Evolutionary conservation across 2,329 filamentous ascomycete genomes (phyloP).

Genomic region (Calonectria pseudoreteaudii): DNA sequence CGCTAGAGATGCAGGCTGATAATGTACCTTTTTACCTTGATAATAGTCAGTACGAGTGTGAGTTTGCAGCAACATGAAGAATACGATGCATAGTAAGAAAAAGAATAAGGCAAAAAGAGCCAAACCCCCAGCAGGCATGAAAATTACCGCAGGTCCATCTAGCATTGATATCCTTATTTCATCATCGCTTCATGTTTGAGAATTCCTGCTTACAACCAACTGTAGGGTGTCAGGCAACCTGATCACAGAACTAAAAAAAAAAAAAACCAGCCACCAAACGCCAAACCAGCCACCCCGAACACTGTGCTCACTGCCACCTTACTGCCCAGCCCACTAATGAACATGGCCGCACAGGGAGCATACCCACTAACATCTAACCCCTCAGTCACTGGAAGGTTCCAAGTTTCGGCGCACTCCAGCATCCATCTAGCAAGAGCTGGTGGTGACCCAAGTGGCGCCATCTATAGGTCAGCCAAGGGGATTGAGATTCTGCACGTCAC

Average conservation of each 20-base stretch:
- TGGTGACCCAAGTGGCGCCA: constrained; percentile 18
- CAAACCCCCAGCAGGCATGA: neutral
- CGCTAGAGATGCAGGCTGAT: constrained; percentile 47
- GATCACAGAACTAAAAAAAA: neutral
- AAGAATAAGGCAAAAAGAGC: neutral
- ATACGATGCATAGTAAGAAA: neutral
- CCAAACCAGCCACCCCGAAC: constrained; percentile 13
- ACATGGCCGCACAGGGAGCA: neutral
- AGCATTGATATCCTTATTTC: neutral
- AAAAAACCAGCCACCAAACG: neutral
- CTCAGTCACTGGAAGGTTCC: constrained; percentile 20
- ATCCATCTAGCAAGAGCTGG: neutral
- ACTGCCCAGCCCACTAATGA: constrained; percentile 16
- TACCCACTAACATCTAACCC: constrained; percentile 8
- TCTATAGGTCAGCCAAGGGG: neutral
- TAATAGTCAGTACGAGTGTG: neutral
- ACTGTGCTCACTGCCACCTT: neutral
- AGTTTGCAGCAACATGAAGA: neutral
- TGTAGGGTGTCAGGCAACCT: neutral
- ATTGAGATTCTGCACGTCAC: constrained; percentile 17
- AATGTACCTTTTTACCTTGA: constrained; percentile 32
- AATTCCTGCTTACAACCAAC: neutral
- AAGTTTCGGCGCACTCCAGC: neutral
- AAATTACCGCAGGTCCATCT: neutral
- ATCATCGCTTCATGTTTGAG: neutral